Evolutionary conservation across 371 early-diverging fungal species (phyloP).

Genomic region (Mortierella sp.): DNA sequence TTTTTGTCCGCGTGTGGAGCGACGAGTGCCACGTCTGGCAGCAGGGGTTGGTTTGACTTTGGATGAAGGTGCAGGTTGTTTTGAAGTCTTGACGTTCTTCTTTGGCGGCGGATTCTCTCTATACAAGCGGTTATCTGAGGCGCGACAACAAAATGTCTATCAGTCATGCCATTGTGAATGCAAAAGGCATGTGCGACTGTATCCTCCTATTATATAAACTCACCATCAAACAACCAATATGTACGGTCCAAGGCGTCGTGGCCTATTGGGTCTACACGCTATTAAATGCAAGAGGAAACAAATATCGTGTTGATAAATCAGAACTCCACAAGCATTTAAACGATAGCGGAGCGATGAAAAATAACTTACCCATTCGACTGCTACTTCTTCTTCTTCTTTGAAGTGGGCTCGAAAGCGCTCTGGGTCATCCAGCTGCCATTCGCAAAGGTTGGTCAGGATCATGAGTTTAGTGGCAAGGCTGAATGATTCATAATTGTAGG

Average conservation of each 20-base stretch:
- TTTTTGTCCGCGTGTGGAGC: conserved; percentile 40
- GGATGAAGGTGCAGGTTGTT: conserved; percentile 29
- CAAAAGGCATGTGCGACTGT: too few relatives aligned
- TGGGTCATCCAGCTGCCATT: conserved; percentile 79
- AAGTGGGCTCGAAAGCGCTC: conserved; percentile 70
- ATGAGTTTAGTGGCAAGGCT: conserved; percentile 59
- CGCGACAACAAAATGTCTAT: not conserved
- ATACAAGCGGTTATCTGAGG: conserved; percentile 76
- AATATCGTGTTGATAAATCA: not conserved
- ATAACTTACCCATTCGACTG: conserved; percentile 70
- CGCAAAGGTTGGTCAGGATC: conserved; percentile 61
- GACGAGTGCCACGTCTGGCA: conserved; percentile 45
- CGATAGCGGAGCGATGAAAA: not conserved
- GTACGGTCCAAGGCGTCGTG: conserved; percentile 72
- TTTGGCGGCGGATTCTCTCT: conserved; percentile 59
- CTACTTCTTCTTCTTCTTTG: conserved; percentile 65
- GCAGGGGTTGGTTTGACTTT: conserved; percentile 31
- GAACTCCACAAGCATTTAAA: too few relatives aligned
- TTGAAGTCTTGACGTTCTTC: conserved; percentile 52
- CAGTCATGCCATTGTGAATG: too few relatives aligned
- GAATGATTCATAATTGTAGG: conserved; percentile 56
- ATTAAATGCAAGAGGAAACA: not conserved
- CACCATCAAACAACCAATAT: conserved; percentile 87
- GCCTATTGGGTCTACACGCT: conserved; percentile 83
- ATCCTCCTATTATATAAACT: not conserved